Evolutionary conservation across 495 filamentous ascomycete species (phyloP).

Genomic region (Bathelium albidoporum): DNA sequence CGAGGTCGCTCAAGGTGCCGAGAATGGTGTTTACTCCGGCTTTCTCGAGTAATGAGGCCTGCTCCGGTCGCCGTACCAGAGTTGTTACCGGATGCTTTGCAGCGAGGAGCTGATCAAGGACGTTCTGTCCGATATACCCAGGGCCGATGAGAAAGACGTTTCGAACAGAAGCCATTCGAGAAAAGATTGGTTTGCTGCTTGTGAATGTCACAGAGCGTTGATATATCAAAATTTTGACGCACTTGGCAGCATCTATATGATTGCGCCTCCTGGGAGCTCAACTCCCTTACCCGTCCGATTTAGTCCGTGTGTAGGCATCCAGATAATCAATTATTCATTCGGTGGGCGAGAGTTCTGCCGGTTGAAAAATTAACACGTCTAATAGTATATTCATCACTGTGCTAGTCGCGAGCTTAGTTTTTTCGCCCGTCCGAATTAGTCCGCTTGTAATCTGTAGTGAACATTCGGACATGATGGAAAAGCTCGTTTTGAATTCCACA

Average conservation of each 20-base stretch:
- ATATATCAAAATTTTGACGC: background rate
- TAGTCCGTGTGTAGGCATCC: background rate
- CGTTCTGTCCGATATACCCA: slow-evolving; percentile 5
- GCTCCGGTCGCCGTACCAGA: slow-evolving; percentile 3
- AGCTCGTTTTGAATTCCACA: too few species aligned
- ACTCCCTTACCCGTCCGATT: background rate
- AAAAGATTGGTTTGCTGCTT: background rate
- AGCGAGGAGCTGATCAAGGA: slow-evolving; percentile 6
- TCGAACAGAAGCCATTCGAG: background rate
- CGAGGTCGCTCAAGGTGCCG: slow-evolving; percentile 5
- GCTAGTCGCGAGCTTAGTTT: background rate
- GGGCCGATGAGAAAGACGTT: background rate
- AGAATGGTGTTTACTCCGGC: slow-evolving; percentile 4
- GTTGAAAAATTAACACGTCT: too few species aligned
- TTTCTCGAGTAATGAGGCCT: slow-evolving; percentile 2
- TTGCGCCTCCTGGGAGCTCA: background rate
- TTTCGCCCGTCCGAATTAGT: background rate
- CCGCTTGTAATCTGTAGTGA: background rate
- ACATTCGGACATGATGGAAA: too few species aligned
- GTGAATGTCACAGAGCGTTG: background rate
- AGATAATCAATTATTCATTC: background rate
- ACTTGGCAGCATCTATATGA: background rate
- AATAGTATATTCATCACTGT: background rate
- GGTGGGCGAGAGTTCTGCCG: background rate
- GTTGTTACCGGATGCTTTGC: slow-evolving; percentile 6